A percentile compares a stretch with the other conserved stretches of the same genome.
These are phyloP conservation scores for Fusarium sterilihyphosum DNA, from an alignment of 2,329 filamentous ascomycete species.

Conservation along the genomic window DNA sequence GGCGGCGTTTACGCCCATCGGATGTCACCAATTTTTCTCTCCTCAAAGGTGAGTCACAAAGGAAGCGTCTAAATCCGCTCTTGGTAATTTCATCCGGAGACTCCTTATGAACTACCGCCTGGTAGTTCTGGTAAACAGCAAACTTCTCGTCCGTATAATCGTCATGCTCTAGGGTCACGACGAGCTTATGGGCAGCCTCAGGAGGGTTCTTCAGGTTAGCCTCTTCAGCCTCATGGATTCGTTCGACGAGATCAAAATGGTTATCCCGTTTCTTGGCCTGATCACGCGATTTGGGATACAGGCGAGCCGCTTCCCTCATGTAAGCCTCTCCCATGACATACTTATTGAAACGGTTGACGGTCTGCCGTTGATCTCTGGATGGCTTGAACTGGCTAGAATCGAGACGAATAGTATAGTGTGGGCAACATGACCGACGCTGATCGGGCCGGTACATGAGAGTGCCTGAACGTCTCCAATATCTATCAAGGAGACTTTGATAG, in stretches of 20 bases:
- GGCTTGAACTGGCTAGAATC: constrained; percentile 73
- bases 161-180: constrained; percentile 76
- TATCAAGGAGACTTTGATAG: constrained; percentile 78
- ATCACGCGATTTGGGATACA: constrained; percentile 74
- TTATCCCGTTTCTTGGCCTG: constrained; percentile 71
- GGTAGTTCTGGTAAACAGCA: constrained; percentile 77
- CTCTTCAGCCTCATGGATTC: constrained; percentile 76
- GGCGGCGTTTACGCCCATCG: constrained; percentile 61
- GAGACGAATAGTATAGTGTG: constrained; percentile 85
- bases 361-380: constrained; percentile 77
- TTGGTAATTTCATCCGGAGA: constrained; percentile 65
- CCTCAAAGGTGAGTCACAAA: constrained; percentile 75
- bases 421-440: constrained; percentile 84
- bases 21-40: constrained; percentile 54
- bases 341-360: constrained; percentile 80
- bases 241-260: constrained; percentile 72
- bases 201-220: constrained; percentile 64
- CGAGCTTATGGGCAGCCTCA: constrained; percentile 72
- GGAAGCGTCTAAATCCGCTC: constrained; percentile 74
- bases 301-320: constrained; percentile 68
- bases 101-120: constrained; percentile 77
- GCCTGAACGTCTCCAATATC: constrained; percentile 80
- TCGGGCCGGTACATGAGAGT: constrained; percentile 81
- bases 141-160: constrained; percentile 82
- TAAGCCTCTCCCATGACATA: constrained; percentile 76